Evolutionary conservation across 2,329 filamentous ascomycete species (phyloP), one percentile per base, ranked within the genome.

Genomic region (Colletotrichum navitas): DNA sequence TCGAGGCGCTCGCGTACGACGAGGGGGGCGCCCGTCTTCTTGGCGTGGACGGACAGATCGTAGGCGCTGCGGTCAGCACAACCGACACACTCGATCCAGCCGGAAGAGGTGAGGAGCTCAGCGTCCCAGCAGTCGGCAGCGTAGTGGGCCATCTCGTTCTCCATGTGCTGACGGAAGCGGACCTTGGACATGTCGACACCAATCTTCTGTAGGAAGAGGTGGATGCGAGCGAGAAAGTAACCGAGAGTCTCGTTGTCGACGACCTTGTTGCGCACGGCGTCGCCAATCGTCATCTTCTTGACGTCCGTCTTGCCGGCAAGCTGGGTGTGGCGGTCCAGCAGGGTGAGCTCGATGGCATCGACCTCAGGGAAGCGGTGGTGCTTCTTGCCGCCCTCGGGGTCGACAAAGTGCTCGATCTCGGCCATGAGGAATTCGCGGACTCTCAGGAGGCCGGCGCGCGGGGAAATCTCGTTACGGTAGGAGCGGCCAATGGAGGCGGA

Each of bases 371-470:
- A 99, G 68, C 95, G 92, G 63, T 88, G 84, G 81, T 99, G 96
- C 85, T 96, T 97, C 90, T 99, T 99, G 83, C 94, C 94, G 79
- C 94, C 91, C 78, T 96, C 88, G 14, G 96, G 96, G 78, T 99
- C 96, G 76, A 99, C 96, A 80, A 94, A 99, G 83, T 99, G 96
- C 85, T 99, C 96, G 77, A 99, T 97, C 84, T 99, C 96, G 32
- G 95, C 96, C 96, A 99, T 98, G 77, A 98, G 84, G 85, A 99
- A 98, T 82, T 99, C 96, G 77, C 96, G 93, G 54, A 99, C 96
- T 77, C 96, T 93, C 70, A 99, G 85, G 51, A 99, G 90, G 83
- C 96, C 96, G 74, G 94, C 90, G 67, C 96, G 90, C 12, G 96
- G 96, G 0, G 96, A 98, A 77, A 99, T 98, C 80, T 99, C 96